phyloP scores from a whole-genome alignment of 345 rosid species.

The Bretschneidera sinensis region DNA sequence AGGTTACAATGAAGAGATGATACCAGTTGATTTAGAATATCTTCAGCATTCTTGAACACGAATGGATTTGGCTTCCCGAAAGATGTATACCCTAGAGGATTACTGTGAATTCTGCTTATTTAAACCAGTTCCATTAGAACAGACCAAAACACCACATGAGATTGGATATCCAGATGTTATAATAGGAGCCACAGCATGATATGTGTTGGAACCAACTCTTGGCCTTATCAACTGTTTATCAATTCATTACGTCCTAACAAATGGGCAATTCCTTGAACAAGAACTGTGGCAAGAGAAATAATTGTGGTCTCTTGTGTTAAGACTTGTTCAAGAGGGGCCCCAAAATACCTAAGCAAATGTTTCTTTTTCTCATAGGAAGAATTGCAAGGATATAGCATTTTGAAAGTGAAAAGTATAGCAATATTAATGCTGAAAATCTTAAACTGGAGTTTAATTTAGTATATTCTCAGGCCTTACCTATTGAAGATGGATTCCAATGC shows the following conservation, averaged over 20 bases:
- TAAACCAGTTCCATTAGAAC: slow-evolving; percentile 3
- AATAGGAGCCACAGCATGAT: not conserved
- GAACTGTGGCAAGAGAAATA: too few relatives aligned
- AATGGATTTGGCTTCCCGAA: slow-evolving; percentile 83
- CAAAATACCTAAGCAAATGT: too few relatives aligned
- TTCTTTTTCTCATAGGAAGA: too few relatives aligned
- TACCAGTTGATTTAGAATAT: slow-evolving; percentile 43
- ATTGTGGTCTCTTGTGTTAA: too few relatives aligned
- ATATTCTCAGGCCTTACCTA: slow-evolving; percentile 34
- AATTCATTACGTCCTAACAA: too few relatives aligned
- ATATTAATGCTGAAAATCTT: too few relatives aligned
- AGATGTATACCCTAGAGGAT: slow-evolving; percentile 48
- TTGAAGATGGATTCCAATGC: slow-evolving; percentile 80
- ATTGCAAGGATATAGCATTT: too few relatives aligned
- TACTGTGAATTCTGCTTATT: slow-evolving; percentile 50
- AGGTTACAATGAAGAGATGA: slow-evolving; percentile 20
- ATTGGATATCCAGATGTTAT: too few relatives aligned
- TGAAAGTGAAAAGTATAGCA: too few relatives aligned
- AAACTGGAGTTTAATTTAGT: too few relatives aligned
- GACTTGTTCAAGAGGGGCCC: too few relatives aligned
- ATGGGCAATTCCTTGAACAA: too few relatives aligned
- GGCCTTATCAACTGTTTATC: not conserved
- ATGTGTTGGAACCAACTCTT: not conserved
- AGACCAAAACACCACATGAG: not conserved
- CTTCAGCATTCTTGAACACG: slow-evolving; percentile 66